These are phyloP conservation scores for Trichoderma endophyticum DNA, from an alignment of 2,329 filamentous ascomycete species.

Conservation along the genomic window DNA sequence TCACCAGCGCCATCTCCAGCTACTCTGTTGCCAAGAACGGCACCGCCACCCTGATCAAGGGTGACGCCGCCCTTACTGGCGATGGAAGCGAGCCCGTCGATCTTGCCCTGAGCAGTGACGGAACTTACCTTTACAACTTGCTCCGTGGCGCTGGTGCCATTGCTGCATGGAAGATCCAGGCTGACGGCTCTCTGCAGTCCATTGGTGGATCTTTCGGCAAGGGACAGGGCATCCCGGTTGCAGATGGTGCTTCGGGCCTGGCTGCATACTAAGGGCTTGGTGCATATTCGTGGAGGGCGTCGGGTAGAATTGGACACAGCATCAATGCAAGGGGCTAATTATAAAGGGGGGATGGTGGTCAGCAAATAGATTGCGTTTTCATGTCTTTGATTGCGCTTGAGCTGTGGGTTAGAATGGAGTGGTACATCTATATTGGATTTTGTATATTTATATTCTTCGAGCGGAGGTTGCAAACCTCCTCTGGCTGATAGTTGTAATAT, in stretches of 20 bases:
- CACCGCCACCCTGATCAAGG: conserved; percentile 19
- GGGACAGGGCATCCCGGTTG: conserved; percentile 18
- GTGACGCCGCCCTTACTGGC: conserved; percentile 21
- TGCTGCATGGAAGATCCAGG: conserved; percentile 22
- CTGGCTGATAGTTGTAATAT: background rate
- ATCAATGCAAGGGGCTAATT: background rate
- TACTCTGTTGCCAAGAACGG: conserved; percentile 21
- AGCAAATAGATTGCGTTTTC: background rate
- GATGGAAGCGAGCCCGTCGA: conserved; percentile 22
- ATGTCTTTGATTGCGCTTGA: background rate
- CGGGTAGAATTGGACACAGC: background rate
- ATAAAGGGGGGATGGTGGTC: background rate
- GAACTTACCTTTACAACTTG: conserved; percentile 23
- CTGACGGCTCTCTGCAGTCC: conserved; percentile 22
- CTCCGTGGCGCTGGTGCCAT: conserved; percentile 24
- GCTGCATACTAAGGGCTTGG: conserved; percentile 14
- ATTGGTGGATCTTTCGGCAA: conserved; percentile 23
- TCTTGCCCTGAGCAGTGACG: conserved; percentile 23
- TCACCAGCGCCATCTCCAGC: conserved; percentile 24
- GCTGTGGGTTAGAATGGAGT: background rate
- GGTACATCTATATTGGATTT: background rate
- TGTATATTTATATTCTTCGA: background rate
- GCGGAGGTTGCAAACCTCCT: background rate
- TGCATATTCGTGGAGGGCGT: background rate
- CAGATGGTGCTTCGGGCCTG: conserved; percentile 20